Evolutionary conservation across 257 asterid genomes (phyloP), one percentile per base, ranked within the genome.

Genomic region (Solanum bulbocastanum): DNA sequence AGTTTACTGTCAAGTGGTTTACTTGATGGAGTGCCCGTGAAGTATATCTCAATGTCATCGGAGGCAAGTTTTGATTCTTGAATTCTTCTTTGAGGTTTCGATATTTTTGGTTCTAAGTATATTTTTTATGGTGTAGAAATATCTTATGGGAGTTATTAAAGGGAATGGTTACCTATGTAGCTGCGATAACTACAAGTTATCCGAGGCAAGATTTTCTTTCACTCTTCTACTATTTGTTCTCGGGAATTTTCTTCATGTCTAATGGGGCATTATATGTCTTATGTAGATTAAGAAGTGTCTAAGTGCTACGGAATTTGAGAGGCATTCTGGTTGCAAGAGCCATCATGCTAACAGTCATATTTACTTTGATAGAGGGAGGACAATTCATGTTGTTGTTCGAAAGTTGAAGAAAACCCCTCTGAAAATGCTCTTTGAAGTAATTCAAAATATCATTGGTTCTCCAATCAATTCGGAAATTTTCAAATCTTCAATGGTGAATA

Each of bases 1-100:
- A 92, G 92, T 88, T 90, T 96, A 88, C 88, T 96, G 74, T 92
- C 96, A 44, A 95, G 98, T 87, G 97, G 98, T 84, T 94, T 95
- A 82, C 93, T 94, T 85, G 97, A 96, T 92, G 99, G 98, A 83
- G 96, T 95, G 87, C 95, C 98, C 0, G 97, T 96, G 91, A 96
- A 93, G 90, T 96, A 96, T 82, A 96, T 93, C 88, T 95, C 98
- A 5, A 95, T 97, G 98, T 93, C 98, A 40, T 93, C 94, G 87
- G 98, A 94, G 98, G 99, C 93, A 86, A 88, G 90, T 83, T 87
- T 78, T 69, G 84, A 87, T 52, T 82, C 71, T 35, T 85, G 36
- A 66, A 33, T 85, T 25, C 75, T 83, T 20, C 56, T 32, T 58
- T 58, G 66, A 58, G 66, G 27, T 58, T 22, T 52, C 1, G 5